These are phyloP conservation scores for Colletotrichum caudatum DNA, from an alignment of 2,329 filamentous ascomycete genomes.

Conservation along the genomic window DNA sequence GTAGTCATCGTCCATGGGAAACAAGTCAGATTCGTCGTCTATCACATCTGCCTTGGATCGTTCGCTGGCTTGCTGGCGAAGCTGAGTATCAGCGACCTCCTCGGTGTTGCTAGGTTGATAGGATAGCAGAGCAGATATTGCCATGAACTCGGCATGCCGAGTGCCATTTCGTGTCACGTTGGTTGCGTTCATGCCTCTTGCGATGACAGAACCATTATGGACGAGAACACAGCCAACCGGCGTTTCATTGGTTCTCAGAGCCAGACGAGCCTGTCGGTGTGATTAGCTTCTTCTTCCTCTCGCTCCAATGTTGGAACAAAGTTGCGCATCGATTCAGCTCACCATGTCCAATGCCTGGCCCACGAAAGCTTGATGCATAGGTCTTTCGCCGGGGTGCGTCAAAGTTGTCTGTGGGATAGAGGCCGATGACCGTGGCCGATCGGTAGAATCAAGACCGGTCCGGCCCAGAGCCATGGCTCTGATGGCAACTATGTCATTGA, in stretches of 20 bases:
- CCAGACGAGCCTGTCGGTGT: conserved; percentile 79
- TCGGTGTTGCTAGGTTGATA: conserved; percentile 48
- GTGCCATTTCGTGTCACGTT: conserved; percentile 93
- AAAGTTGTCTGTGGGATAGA: conserved; percentile 10
- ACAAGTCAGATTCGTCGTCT: conserved; percentile 44
- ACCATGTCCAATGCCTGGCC: conserved; percentile 89
- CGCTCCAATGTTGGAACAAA: conserved; percentile 1
- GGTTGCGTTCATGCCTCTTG: conserved; percentile 95
- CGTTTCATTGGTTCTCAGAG: conserved; percentile 88
- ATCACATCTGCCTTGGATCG: conserved; percentile 42
- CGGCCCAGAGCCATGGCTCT: conserved; percentile 38
- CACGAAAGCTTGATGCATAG: conserved; percentile 75
- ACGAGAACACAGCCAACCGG: conserved; percentile 97
- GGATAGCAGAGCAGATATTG: conserved; percentile 71
- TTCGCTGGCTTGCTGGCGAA: conserved; percentile 25
- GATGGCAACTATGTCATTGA: conserved; percentile 8
- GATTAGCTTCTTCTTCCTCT: not conserved
- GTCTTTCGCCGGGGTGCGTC: conserved; percentile 49
- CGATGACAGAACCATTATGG: conserved; percentile 81
- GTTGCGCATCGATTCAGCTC: conserved; percentile 46
- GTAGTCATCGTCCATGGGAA: conserved; percentile 62
- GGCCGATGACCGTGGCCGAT: conserved; percentile 17
- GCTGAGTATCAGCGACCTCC: conserved; percentile 16
- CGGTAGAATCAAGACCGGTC: conserved; percentile 41
- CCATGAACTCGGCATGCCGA: conserved; percentile 94